Percentiles rank a stretch among this genome's conserved stretches.
Conservation (phyloP, 176 grass and related monocot species). For the Bothriochloa decipiens region DNA sequence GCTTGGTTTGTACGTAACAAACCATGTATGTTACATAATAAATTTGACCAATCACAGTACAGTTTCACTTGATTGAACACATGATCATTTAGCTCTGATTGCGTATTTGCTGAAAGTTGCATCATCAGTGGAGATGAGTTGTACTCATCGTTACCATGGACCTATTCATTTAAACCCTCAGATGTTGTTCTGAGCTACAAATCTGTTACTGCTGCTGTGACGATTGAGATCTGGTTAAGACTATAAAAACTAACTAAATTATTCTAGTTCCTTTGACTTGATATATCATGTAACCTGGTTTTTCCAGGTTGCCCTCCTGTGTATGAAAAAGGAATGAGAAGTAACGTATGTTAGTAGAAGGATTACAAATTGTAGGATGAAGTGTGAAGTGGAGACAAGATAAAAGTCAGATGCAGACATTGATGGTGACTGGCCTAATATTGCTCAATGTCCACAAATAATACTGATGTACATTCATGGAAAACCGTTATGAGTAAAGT, state of each 20-base stretch:
- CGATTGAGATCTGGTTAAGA: neutral
- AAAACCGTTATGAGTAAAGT: constrained; percentile 24
- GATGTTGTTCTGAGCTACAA: neutral
- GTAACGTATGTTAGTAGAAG: neutral
- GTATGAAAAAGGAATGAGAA: constrained; percentile 10
- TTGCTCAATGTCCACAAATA: constrained; percentile 4
- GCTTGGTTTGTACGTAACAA: neutral
- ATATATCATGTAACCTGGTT: neutral
- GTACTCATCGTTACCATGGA: neutral
- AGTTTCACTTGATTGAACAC: neutral
- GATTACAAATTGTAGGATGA: constrained; percentile 14
- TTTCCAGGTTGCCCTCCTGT: neutral
- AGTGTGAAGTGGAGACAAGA: neutral
- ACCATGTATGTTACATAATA: neutral
- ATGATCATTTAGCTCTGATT: neutral
- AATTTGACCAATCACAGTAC: neutral
- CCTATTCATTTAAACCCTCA: neutral
- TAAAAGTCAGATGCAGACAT: constrained; percentile 18
- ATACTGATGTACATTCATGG: constrained; percentile 1
- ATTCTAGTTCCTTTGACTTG: neutral
- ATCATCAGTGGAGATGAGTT: neutral
- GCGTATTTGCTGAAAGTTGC: neutral
- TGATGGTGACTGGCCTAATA: neutral
- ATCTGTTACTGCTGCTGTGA: neutral
- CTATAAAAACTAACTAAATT: neutral